A percentile compares a stretch with the other conserved stretches of the same genome.
These are phyloP conservation scores for Aspergillus sp. DNA, from an alignment of 2,329 filamentous ascomycete genomes.

Conservation along the genomic window DNA sequence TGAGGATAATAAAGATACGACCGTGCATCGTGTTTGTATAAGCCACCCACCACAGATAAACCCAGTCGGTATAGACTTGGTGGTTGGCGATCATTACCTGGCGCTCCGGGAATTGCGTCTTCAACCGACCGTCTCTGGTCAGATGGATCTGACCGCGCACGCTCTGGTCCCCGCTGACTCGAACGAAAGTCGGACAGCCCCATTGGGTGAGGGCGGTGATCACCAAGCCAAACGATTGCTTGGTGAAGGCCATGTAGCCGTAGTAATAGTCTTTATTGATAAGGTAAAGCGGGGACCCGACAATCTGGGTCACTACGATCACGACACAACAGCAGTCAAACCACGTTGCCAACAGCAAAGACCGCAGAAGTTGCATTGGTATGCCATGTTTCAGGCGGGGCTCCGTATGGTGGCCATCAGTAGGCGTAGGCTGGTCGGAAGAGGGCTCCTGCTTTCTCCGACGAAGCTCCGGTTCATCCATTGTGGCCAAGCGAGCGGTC, in stretches of 20 bases:
- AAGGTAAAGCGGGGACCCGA: slow-evolving; percentile 61
- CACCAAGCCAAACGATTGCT: slow-evolving; percentile 64
- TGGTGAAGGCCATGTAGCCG: slow-evolving; percentile 65
- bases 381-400: slow-evolving; percentile 46
- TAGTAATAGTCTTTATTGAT: slow-evolving; percentile 63
- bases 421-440: slow-evolving; percentile 14
- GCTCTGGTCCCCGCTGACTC: slow-evolving; percentile 62
- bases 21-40: slow-evolving; percentile 66
- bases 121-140: slow-evolving; percentile 56
- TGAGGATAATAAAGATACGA: slow-evolving; percentile 65
- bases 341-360: slow-evolving; percentile 46
- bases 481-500: slow-evolving; percentile 14
- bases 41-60: slow-evolving; percentile 67
- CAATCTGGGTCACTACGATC: slow-evolving; percentile 57
- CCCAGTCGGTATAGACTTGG: slow-evolving; percentile 68
- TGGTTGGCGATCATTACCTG: slow-evolving; percentile 65
- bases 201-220: slow-evolving; percentile 63
- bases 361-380: slow-evolving; percentile 46
- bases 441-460: slow-evolving; percentile 28
- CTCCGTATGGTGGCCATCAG: slow-evolving; percentile 26
- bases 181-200: slow-evolving; percentile 62
- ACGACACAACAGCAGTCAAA: slow-evolving; percentile 43
- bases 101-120: slow-evolving; percentile 60
- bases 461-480: slow-evolving; percentile 33
- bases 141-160: slow-evolving; percentile 59